Conservation (phyloP, 73 alveolate species). For the Durusdinium trenchii region DNA sequence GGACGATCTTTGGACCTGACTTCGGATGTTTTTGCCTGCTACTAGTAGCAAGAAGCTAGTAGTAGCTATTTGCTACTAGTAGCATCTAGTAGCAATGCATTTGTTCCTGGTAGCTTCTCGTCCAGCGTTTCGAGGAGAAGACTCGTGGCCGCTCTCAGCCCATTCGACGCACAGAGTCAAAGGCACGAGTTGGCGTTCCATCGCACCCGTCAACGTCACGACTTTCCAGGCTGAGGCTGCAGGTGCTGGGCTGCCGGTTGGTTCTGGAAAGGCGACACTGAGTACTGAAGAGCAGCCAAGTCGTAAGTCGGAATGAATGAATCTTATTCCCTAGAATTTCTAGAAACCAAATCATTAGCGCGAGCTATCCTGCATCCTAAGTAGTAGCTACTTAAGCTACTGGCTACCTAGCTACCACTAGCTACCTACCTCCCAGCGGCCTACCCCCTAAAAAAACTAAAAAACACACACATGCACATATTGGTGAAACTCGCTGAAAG, state of each 20-base stretch:
- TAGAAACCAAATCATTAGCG: neutral
- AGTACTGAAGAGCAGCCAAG: neutral
- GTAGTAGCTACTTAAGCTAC: too few species aligned
- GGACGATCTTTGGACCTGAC: too few species aligned
- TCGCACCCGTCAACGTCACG: neutral
- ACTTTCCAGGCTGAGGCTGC: neutral
- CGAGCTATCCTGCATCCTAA: neutral
- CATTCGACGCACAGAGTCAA: constrained; percentile 28
- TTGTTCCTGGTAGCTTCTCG: too few species aligned
- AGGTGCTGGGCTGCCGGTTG: constrained; percentile 22
- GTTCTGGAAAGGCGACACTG: neutral
- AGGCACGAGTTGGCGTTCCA: neutral
- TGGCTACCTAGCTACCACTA: too few species aligned
- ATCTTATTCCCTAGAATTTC: neutral
- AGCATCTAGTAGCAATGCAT: too few species aligned
- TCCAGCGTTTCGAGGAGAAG: neutral
- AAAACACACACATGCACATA: too few species aligned
- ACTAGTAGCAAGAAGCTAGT: too few species aligned
- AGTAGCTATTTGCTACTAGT: too few species aligned
- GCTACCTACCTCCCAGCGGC: too few species aligned
- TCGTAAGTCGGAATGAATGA: neutral
- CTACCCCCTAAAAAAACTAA: too few species aligned
- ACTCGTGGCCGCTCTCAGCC: constrained; percentile 66
- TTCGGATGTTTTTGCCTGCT: too few species aligned
- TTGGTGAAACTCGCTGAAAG: too few species aligned